phyloP scores from a whole-genome alignment of 1,284 basidiomycete species.

The Austroboletus niveus region DNA sequence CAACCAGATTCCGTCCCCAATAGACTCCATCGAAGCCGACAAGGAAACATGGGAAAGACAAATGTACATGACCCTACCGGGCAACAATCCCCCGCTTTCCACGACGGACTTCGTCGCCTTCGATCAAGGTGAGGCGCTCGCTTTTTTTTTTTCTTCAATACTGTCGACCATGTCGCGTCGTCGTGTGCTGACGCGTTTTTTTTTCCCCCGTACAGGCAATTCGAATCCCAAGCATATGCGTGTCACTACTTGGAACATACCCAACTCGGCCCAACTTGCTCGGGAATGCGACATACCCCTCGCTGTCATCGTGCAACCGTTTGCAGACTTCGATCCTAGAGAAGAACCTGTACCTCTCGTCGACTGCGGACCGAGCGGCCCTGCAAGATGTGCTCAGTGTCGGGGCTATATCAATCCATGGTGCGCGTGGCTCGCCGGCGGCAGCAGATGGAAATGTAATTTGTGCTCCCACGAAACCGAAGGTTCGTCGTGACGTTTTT shows the following conservation, averaged over 20 bases:
- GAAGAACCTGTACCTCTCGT: constrained; percentile 85
- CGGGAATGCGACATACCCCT: constrained; percentile 84
- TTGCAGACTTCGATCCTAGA: constrained; percentile 78
- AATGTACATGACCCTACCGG: constrained; percentile 75
- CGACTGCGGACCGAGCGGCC: constrained; percentile 65
- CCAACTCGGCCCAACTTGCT: constrained; percentile 78
- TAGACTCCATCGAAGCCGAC: constrained; percentile 83
- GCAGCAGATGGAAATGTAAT: constrained; percentile 91
- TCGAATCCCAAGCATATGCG: constrained; percentile 84
- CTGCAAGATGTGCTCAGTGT: constrained; percentile 85
- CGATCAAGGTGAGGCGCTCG: constrained; percentile 75
- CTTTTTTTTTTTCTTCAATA: neutral
- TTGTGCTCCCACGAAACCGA: constrained; percentile 81
- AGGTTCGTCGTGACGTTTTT: constrained; percentile 49
- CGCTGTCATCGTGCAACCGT: constrained; percentile 86
- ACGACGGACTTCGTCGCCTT: constrained; percentile 87
- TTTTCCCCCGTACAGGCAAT: constrained; percentile 46
- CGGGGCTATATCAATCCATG: constrained; percentile 95
- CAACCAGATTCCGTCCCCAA: constrained; percentile 88
- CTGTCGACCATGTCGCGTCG: neutral
- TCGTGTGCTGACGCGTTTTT: constrained; percentile 7
- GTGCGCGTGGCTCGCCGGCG: constrained; percentile 86
- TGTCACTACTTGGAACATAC: constrained; percentile 87
- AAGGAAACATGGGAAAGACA: constrained; percentile 81
- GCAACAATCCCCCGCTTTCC: constrained; percentile 76